Evolutionary conservation across 495 filamentous ascomycete genomes (phyloP).

Genomic region (Xylaria grammica): DNA sequence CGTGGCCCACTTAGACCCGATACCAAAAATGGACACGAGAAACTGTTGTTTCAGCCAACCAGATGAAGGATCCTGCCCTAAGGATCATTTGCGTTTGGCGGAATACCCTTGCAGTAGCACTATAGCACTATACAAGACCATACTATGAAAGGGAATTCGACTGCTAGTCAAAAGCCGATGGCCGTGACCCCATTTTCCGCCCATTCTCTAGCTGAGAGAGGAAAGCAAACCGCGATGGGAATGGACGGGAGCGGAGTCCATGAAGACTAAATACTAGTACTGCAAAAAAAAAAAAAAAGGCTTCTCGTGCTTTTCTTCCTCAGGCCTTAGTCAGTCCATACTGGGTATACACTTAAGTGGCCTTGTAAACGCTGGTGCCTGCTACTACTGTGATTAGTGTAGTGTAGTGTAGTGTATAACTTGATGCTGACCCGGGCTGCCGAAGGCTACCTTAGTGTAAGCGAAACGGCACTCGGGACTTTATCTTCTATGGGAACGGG

Average conservation of each 20-base stretch:
- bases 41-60: constrained; percentile 56
- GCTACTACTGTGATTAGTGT: not conserved
- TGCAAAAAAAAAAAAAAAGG: too few species aligned
- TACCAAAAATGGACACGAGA: constrained; percentile 61
- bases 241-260: not conserved
- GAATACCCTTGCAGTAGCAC: constrained; percentile 26
- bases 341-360: not conserved
- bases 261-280: too few species aligned
- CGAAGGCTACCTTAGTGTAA: not conserved
- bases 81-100: constrained; percentile 31
- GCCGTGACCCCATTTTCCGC: not conserved
- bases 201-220: not conserved
- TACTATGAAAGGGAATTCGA: constrained; percentile 7
- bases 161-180: not conserved
- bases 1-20: constrained; percentile 33
- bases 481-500: not conserved
- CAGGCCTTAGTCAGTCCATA: not conserved
- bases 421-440: not conserved
- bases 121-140: not conserved
- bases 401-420: too few species aligned
- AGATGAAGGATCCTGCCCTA: constrained; percentile 30
- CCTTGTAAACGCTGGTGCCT: constrained; percentile 7
- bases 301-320: not conserved
- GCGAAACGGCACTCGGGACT: not conserved
- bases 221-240: not conserved